Conservation (phyloP, 257 asterid genomes). For the Plantago ovata region DNA sequence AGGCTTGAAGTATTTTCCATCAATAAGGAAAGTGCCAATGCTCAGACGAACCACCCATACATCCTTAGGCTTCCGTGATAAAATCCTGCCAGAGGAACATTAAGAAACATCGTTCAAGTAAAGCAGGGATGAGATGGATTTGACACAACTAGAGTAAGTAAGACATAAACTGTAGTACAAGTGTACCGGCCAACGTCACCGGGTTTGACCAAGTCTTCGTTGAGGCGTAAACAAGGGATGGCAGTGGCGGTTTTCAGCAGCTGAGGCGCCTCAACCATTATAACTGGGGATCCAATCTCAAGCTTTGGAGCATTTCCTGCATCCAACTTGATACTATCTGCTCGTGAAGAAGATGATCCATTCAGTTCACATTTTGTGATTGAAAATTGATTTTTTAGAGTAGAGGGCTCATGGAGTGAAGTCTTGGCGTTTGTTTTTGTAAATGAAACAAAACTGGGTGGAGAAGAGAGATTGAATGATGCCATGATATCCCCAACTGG, state of each 20-base stretch:
- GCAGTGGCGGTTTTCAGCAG: conserved; percentile 77
- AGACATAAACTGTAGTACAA: too few species aligned
- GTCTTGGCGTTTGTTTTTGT: too few species aligned
- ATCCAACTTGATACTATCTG: too few species aligned
- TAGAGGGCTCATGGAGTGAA: background rate
- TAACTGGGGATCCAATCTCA: conserved; percentile 67
- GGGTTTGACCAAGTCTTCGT: conserved; percentile 64
- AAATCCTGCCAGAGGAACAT: conserved; percentile 45
- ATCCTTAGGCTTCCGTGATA: conserved; percentile 84
- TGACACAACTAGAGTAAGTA: too few species aligned
- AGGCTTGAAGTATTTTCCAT: conserved; percentile 69
- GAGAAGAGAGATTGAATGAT: too few species aligned
- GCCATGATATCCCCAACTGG: too few species aligned
- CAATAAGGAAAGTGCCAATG: conserved; percentile 79
- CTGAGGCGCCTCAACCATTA: conserved; percentile 64
- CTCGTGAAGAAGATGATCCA: conserved; percentile 15
- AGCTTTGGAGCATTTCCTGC: conserved; percentile 30
- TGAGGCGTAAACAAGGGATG: conserved; percentile 75
- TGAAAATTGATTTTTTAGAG: conserved; percentile 11
- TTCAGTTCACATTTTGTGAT: conserved; percentile 34
- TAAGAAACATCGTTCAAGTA: background rate
- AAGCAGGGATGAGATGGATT: background rate
- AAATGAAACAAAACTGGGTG: too few species aligned
- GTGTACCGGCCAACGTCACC: conserved; percentile 81
- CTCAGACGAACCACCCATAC: conserved; percentile 87